Conservation (phyloP, 75 land plant genomes). For the Pinus tabuliformis region DNA sequence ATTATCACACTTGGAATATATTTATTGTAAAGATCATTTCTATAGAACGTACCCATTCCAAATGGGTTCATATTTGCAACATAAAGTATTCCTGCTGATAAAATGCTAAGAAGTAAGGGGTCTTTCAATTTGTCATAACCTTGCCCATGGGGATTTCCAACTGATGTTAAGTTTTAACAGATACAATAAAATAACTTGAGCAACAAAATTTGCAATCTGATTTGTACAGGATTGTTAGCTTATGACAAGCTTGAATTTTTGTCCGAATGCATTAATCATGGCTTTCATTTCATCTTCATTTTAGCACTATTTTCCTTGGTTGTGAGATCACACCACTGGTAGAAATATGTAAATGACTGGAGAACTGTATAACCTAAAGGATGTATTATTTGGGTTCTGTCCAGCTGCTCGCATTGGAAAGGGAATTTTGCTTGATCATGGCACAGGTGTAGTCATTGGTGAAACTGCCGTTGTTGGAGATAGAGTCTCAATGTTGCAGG, state of each 20-base stretch:
- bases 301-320: neutral
- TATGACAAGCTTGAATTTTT: no score
- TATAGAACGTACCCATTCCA: neutral
- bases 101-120: neutral
- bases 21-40: neutral
- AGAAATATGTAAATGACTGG: conserved; percentile 4
- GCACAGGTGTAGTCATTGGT: conserved; percentile 92
- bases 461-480: conserved; percentile 93
- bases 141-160: neutral
- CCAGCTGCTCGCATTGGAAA: conserved; percentile 93
- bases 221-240: neutral
- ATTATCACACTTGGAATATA: neutral
- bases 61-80: neutral
- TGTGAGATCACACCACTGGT: conserved; percentile 1
- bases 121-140: conserved; percentile 6
- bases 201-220: neutral
- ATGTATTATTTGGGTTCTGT: conserved; percentile 6
- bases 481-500: conserved; percentile 90
- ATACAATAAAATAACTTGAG: neutral
- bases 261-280: neutral
- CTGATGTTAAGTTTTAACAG: neutral
- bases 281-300: neutral
- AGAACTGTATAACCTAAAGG: conserved; percentile 1
- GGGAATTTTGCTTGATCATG: conserved; percentile 86
- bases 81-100: neutral